Evolutionary conservation across 1,284 basidiomycete genomes (phyloP).

Genomic region (Tylopilus sp.): DNA sequence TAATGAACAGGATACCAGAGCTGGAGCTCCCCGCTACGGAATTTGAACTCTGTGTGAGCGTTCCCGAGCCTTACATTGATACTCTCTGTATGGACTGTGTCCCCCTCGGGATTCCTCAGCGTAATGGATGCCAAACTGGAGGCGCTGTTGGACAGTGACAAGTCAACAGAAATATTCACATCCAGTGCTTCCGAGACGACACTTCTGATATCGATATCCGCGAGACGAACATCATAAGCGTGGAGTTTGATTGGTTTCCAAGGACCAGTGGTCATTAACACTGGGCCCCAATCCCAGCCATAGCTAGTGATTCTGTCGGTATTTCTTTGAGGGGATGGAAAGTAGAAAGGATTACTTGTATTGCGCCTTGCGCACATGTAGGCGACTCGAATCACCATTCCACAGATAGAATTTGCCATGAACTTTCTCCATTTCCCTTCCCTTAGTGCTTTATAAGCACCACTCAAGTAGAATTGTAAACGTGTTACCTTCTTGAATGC

Average conservation of each 20-base stretch:
- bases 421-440: slow-evolving; percentile 58
- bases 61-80: slow-evolving; percentile 39
- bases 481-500: slow-evolving; percentile 63
- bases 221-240: slow-evolving; percentile 59
- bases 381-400: slow-evolving; percentile 85
- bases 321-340: neutral
- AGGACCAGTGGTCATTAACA: slow-evolving; percentile 74
- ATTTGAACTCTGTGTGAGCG: slow-evolving; percentile 46
- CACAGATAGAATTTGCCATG: slow-evolving; percentile 62
- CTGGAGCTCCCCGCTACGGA: slow-evolving; percentile 53
- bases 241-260: slow-evolving; percentile 77
- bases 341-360: slow-evolving; percentile 59
- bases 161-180: slow-evolving; percentile 45
- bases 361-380: slow-evolving; percentile 86
- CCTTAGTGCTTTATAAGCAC: slow-evolving; percentile 41
- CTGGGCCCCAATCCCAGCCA: slow-evolving; percentile 85
- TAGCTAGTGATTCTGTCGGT: slow-evolving; percentile 47
- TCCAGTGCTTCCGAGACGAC: slow-evolving; percentile 51
- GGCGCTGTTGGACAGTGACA: slow-evolving; percentile 41
- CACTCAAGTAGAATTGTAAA: neutral
- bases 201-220: slow-evolving; percentile 58
- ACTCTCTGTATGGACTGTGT: slow-evolving; percentile 37
- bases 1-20: slow-evolving; percentile 86
- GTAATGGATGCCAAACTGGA: slow-evolving; percentile 42
- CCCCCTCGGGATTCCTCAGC: slow-evolving; percentile 48